Conservation (phyloP, 495 filamentous ascomycete species). For the Hypoxylon crocopeplum region DNA sequence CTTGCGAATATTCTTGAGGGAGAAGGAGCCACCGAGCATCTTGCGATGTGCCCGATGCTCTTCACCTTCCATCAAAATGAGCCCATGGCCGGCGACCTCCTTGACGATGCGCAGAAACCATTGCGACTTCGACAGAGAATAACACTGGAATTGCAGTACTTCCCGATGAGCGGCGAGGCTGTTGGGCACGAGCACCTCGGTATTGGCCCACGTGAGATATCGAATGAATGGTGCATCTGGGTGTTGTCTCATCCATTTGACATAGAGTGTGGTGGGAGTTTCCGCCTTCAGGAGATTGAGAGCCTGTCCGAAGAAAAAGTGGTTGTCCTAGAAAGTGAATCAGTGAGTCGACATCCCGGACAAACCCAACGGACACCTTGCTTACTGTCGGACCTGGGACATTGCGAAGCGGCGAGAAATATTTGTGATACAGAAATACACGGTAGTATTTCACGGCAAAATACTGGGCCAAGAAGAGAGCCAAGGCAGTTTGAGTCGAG, state of each 20-base stretch:
- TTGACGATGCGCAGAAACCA: constrained; percentile 31
- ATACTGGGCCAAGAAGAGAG: constrained; percentile 29
- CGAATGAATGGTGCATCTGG: constrained; percentile 38
- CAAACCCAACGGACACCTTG: background rate
- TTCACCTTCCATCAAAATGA: constrained; percentile 40
- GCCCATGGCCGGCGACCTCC: constrained; percentile 36
- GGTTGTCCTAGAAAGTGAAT: constrained; percentile 7
- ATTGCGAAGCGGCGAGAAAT: constrained; percentile 33
- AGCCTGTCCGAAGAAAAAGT: constrained; percentile 22
- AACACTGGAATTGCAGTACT: constrained; percentile 38
- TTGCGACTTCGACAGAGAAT: constrained; percentile 37
- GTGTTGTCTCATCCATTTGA: constrained; percentile 33
- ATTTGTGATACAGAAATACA: constrained; percentile 33
- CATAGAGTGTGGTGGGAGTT: constrained; percentile 14
- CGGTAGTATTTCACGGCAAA: constrained; percentile 27
- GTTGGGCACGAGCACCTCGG: constrained; percentile 37
- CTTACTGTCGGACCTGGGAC: constrained; percentile 34
- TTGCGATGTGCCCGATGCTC: constrained; percentile 37
- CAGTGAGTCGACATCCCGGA: background rate
- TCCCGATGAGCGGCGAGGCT: constrained; percentile 39
- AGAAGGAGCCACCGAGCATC: constrained; percentile 29
- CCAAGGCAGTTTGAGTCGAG: background rate
- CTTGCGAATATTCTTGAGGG: constrained; percentile 19
- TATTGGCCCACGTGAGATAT: constrained; percentile 36
- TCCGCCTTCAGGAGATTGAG: constrained; percentile 11